Evolutionary conservation across 176 grass and related monocot genomes (phyloP), one percentile per base, ranked within the genome.

Genomic region (Leersia perrieri): DNA sequence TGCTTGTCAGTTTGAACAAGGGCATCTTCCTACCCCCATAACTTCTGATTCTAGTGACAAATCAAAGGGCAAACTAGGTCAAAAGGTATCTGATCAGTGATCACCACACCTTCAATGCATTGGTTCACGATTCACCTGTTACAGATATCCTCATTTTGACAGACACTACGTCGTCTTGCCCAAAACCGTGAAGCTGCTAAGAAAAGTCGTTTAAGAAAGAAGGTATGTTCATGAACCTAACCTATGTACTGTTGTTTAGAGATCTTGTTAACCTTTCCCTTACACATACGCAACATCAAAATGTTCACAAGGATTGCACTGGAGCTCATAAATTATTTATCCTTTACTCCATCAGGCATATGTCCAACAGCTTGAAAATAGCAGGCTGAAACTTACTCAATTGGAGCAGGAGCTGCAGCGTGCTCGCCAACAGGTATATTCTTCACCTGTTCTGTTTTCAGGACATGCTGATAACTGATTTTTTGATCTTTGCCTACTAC

Each of bases 171-270:
- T 10, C 92, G 92, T 57, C 88, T 98, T 61, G 95, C 92, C 62
- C 95, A 98, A 88, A 98, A 98, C 80, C 92, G 95, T 79, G 92
- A 98, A 85, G 95, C 95, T n/a, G 95, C 92, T 74, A 92, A 86
- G 81, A 94, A 94, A 87, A 98, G 95, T 75, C 83, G 95, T 33
- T 84, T 94, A 73, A 90, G 86, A 68, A 98, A 98, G 72, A 98
- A 94, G 90, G 95, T 91, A 78, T 22, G 26, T 40, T 63, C 36
- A 82, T 15, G 11, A 71, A 5, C 27, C 26, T 58, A 60, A 0
- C 23, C 38, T n/a, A n/a, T n/a, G n/a, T n/a, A n/a, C n/a, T 29
- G 25, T 33, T 57, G 38, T 26, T 6, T 20, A 4, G 30, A 25
- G 40, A 72, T 42, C 11, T 34, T 47, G 2, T 67, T 60, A 74